These are phyloP conservation scores for Hondaea fermentalgiana DNA, from an alignment of 108 stramenopile species.

Conservation along the genomic window DNA sequence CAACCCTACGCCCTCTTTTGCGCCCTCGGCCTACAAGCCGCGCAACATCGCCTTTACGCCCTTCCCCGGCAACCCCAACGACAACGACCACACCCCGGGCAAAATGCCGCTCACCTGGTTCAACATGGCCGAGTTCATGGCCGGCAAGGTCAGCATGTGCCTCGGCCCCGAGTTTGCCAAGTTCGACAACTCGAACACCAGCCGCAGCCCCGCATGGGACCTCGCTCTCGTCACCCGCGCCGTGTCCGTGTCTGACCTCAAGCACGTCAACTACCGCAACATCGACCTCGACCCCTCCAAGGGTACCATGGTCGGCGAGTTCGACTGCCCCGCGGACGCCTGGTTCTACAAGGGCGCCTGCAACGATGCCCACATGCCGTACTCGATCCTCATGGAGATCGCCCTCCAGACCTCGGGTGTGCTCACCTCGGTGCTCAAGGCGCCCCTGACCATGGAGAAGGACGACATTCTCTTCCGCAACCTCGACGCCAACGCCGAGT, in stretches of 20 bases:
- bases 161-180: not conserved
- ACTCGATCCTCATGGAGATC: slow-evolving; percentile 4
- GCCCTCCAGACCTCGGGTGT: not conserved
- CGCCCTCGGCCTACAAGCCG: not conserved
- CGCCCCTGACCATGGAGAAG: not conserved
- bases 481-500: not conserved
- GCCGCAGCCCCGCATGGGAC: not conserved
- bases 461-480: not conserved
- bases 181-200: not conserved
- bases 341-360: not conserved
- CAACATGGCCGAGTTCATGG: slow-evolving; percentile 5
- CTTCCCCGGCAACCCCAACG: not conserved
- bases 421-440: not conserved
- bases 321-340: not conserved
- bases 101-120: not conserved
- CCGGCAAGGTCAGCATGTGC: not conserved
- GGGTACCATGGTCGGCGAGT: not conserved
- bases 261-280: not conserved
- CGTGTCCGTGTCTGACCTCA: not conserved
- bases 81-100: not conserved
- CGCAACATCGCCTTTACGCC: not conserved
- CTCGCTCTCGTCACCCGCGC: not conserved
- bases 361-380: not conserved
- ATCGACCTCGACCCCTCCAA: not conserved
- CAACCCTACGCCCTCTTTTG: not conserved